Conservation (phyloP, 1,139 yeast genomes). For the Candida pseudoviswanathii region DNA sequence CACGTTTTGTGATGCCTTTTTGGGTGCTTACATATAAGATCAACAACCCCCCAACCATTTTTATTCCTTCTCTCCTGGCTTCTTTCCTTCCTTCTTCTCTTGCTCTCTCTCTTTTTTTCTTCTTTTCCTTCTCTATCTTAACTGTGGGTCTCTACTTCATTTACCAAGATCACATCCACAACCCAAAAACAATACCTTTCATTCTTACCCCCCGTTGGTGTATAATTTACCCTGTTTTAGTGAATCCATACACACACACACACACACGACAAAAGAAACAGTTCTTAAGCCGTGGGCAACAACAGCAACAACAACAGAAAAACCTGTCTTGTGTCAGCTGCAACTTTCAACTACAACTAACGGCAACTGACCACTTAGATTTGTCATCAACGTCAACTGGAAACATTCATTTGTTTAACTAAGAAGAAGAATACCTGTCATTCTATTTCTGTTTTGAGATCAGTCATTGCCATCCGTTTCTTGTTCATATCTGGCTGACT, state of each 20-base stretch:
- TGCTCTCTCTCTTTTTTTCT: not conserved
- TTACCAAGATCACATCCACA: not conserved
- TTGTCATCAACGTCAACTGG: not conserved
- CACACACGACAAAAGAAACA: not conserved
- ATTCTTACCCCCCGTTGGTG: not conserved
- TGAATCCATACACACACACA: not conserved
- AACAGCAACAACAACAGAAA: too few relatives aligned
- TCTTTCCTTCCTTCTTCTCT: not conserved
- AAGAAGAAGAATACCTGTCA: not conserved
- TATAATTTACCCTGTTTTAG: too few relatives aligned
- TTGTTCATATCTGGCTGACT: not conserved
- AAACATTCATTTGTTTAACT: not conserved
- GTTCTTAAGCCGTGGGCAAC: not conserved
- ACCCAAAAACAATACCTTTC: not conserved
- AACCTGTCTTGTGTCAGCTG: not conserved
- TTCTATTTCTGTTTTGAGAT: not conserved
- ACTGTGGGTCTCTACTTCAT: not conserved
- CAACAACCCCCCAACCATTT: too few relatives aligned
- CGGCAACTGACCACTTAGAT: too few relatives aligned
- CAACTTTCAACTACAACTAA: not conserved
- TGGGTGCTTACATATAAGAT: not conserved
- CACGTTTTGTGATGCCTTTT: not conserved
- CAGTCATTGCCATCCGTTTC: not conserved
- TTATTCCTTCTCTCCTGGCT: not conserved
- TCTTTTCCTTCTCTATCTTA: not conserved